Conservation (phyloP, 202 grass and related monocot species). For the Brachypodium distachyon region DNA sequence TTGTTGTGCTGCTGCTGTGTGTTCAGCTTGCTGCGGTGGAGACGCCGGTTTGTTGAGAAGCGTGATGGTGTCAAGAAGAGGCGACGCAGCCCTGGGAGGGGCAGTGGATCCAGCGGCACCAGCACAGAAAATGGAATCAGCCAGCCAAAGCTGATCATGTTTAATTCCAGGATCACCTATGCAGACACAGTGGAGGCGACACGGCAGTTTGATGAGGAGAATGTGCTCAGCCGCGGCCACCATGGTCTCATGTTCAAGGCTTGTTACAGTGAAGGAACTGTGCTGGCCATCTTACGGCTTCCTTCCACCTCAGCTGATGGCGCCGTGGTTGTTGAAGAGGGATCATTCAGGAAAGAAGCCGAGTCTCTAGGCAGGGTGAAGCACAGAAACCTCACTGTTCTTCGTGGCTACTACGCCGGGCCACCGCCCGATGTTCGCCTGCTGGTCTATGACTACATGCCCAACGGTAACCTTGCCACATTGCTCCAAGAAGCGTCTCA, state of each 20-base stretch:
- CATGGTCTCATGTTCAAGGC: constrained; percentile 98
- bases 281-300: constrained; percentile 79
- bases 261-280: constrained; percentile 85
- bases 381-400: constrained; percentile 91
- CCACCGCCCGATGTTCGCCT: constrained; percentile 90
- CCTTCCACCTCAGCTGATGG: constrained; percentile 83
- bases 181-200: constrained; percentile 80
- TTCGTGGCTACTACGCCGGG: constrained; percentile 91
- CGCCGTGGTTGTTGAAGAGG: constrained; percentile 88
- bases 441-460: constrained; percentile 97
- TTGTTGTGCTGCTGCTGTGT: constrained; percentile 70
- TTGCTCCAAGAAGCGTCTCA: constrained; percentile 94
- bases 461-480: constrained; percentile 92
- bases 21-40: constrained; percentile 67
- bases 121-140: constrained; percentile 47
- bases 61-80: constrained; percentile 81
- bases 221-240: constrained; percentile 87
- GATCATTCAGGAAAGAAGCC: constrained; percentile 87
- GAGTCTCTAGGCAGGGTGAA: constrained; percentile 94
- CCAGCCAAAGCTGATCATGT: constrained; percentile 91
- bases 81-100: constrained; percentile 65
- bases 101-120: constrained; percentile 80
- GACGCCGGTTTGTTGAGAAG: constrained; percentile 59
- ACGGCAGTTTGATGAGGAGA: constrained; percentile 85
- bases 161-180: constrained; percentile 88